Evolutionary conservation across 2,329 filamentous ascomycete species (phyloP).

Genomic region (Alternaria consortialis): DNA sequence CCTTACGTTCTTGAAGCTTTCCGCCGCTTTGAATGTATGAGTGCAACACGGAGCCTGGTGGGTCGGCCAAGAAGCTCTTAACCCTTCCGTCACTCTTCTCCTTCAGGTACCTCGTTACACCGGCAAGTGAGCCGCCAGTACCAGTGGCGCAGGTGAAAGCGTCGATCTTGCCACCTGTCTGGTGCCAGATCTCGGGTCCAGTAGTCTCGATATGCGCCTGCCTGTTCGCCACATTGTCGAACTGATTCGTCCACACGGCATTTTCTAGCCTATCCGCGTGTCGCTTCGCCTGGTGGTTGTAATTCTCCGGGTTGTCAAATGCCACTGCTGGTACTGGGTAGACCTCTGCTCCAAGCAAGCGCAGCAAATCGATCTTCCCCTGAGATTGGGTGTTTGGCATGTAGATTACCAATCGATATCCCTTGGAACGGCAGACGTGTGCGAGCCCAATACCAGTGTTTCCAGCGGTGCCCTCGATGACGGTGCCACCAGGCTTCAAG

Average conservation of each 20-base stretch:
- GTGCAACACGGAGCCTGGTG: slow-evolving; percentile 91
- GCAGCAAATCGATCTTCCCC: slow-evolving; percentile 93
- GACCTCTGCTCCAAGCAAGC: slow-evolving; percentile 91
- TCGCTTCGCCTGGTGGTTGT: slow-evolving; percentile 93
- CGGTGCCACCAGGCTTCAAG: slow-evolving; percentile 85
- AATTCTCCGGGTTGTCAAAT: slow-evolving; percentile 94
- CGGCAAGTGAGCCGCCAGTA: slow-evolving; percentile 90
- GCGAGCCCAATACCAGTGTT: slow-evolving; percentile 98
- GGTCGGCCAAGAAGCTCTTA: slow-evolving; percentile 90
- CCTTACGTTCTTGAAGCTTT: slow-evolving; percentile 79
- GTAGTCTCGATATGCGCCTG: slow-evolving; percentile 96
- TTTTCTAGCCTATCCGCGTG: slow-evolving; percentile 88
- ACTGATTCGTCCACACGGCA: slow-evolving; percentile 98
- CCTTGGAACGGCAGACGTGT: slow-evolving; percentile 90
- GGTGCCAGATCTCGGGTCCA: slow-evolving; percentile 95
- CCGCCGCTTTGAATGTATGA: slow-evolving; percentile 89
- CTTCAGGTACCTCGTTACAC: slow-evolving; percentile 88
- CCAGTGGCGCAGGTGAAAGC: slow-evolving; percentile 96
- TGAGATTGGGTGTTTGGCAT: slow-evolving; percentile 99
- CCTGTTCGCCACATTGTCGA: slow-evolving; percentile 94
- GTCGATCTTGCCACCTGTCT: slow-evolving; percentile 85
- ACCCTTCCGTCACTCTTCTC: slow-evolving; percentile 79
- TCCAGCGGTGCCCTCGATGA: slow-evolving; percentile 95
- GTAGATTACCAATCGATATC: slow-evolving; percentile 97
- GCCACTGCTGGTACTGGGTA: slow-evolving; percentile 95